These are phyloP conservation scores for Calocybe cyanea DNA, from an alignment of 768 basidiomycete species.

Conservation along the genomic window DNA sequence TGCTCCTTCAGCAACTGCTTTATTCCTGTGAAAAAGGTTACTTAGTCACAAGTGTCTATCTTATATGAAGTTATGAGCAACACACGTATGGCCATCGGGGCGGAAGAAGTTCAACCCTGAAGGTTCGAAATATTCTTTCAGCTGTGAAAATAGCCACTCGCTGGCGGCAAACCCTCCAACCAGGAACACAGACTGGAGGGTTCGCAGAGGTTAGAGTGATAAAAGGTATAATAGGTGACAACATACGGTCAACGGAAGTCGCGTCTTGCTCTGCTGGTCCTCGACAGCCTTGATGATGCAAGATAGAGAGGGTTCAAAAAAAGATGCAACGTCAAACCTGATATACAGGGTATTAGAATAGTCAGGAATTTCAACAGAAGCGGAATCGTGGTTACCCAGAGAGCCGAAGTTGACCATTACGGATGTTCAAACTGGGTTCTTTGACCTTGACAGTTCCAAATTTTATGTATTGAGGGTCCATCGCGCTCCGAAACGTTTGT, in stretches of 20 bases:
- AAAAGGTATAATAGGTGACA: not conserved
- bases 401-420: slow-evolving; percentile 90
- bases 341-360: not conserved
- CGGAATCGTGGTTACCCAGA: too few relatives aligned
- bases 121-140: slow-evolving; percentile 31
- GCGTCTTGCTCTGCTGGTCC: slow-evolving; percentile 8
- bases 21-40: slow-evolving; percentile 6
- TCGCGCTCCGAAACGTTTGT: slow-evolving; percentile 57
- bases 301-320: slow-evolving; percentile 24
- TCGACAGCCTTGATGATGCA: slow-evolving; percentile 20
- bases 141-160: slow-evolving; percentile 41
- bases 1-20: slow-evolving; percentile 18
- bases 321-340: slow-evolving; percentile 17
- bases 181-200: slow-evolving; percentile 35
- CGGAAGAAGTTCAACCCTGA: slow-evolving; percentile 33
- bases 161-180: slow-evolving; percentile 54
- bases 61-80: slow-evolving; percentile 8
- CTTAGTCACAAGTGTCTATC: not conserved
- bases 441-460: slow-evolving; percentile 38
- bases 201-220: not conserved
- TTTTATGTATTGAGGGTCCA: slow-evolving; percentile 91
- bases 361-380: slow-evolving; percentile 30
- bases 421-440: slow-evolving; percentile 37
- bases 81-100: slow-evolving; percentile 46
- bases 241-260: slow-evolving; percentile 16